Percentiles rank a stretch among this genome's conserved stretches.
phyloP scores from a whole-genome alignment of 177 flowering plant species.

The Telopea speciosissima region DNA sequence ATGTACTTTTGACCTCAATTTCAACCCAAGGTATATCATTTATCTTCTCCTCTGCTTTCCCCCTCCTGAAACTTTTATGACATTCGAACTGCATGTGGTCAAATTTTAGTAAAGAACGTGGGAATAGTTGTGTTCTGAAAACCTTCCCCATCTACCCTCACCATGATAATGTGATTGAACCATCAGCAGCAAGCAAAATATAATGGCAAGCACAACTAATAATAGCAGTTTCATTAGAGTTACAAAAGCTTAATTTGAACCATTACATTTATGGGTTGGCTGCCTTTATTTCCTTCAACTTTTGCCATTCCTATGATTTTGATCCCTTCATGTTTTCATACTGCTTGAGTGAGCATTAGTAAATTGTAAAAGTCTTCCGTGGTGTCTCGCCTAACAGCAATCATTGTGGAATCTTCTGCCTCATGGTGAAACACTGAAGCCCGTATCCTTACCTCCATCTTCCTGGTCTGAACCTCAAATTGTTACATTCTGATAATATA shows the following conservation, averaged over 20 bases:
- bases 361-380: background rate
- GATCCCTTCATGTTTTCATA: background rate
- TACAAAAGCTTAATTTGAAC: background rate
- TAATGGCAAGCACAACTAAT: background rate
- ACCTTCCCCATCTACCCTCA: background rate
- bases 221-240: background rate
- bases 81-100: too few relatives aligned
- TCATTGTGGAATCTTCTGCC: background rate
- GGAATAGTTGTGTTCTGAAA: background rate
- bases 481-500: too few relatives aligned
- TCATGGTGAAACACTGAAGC: background rate
- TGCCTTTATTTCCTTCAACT: background rate
- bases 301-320: background rate
- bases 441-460: background rate
- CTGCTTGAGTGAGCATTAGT: background rate
- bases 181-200: too few relatives aligned
- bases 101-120: background rate
- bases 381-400: background rate
- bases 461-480: background rate
- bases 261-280: background rate
- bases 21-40: background rate
- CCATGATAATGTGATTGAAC: too few relatives aligned
- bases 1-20: background rate
- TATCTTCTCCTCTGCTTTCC: background rate
- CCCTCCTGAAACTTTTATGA: background rate